Conservation (phyloP, 2,329 filamentous ascomycete species). For the Diaporthe amygdali region DNA sequence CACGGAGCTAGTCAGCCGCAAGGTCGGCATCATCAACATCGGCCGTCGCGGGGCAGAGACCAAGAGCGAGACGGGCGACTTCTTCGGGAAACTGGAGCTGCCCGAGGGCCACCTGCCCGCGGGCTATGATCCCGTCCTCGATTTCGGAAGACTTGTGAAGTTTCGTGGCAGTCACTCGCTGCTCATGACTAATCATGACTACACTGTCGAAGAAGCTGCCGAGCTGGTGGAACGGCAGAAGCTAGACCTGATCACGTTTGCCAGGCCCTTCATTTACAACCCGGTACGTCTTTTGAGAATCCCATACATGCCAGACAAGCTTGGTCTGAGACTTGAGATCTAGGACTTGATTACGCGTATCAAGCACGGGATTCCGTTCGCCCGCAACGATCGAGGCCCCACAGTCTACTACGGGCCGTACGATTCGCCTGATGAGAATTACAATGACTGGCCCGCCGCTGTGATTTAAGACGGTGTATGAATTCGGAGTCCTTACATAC, state of each 20-base stretch:
- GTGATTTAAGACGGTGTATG: not conserved
- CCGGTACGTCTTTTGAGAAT: too few relatives aligned
- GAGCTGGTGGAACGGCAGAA: not conserved
- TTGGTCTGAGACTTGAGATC: too few relatives aligned
- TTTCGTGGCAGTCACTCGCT: not conserved
- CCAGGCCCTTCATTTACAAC: constrained; percentile 19
- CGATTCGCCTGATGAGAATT: too few relatives aligned
- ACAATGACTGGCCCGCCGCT: not conserved
- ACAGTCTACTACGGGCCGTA: too few relatives aligned
- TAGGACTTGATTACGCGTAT: too few relatives aligned
- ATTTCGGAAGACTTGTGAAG: constrained; percentile 19
- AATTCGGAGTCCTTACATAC: too few relatives aligned
- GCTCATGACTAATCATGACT: constrained; percentile 16
- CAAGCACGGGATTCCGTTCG: too few relatives aligned
- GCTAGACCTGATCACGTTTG: constrained; percentile 18
- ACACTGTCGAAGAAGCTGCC: constrained; percentile 19
- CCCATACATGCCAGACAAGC: too few relatives aligned
- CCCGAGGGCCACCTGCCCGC: too few relatives aligned
- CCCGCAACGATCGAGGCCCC: too few relatives aligned
- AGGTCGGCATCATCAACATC: constrained; percentile 56
- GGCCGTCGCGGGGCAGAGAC: constrained; percentile 3
- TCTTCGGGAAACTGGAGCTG: not conserved
- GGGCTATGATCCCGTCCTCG: constrained; percentile 10
- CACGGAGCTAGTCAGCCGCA: constrained; percentile 46
- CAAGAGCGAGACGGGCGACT: not conserved